Base-by-base conservation (phyloP, 305 asterid genomes). In the Vinca major region DNA sequence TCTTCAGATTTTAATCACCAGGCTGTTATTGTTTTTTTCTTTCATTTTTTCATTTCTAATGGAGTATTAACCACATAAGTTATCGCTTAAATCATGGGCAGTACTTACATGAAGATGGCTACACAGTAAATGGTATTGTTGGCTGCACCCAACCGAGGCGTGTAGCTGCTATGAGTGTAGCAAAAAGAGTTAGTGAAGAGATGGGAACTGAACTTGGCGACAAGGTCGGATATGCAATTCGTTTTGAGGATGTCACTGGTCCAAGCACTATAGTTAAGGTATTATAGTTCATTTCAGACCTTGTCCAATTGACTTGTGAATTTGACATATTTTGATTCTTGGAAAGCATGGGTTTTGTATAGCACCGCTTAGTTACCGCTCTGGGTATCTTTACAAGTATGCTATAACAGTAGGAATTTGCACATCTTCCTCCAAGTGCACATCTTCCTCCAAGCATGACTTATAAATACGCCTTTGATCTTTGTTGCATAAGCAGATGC, bases 81-180 rank as follows among this genome's bases (percentile, higher is more conserved):
- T 66, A 37, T 44, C 45, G 44, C 44, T 60, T 39, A n/a, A 45
- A 55, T n/a, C 60, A 20, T 33, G 21, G 10, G 56, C 94, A 94
- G 99, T 94, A 91, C 83, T 85, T 94, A 61, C 86, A 91, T 74
- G 99, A 94, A 77, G 98, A 88, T 81, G 95, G 82, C 50, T 94
- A 91, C 74, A 91, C 98, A 66, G 69, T 44, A 65, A 80, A 75
- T 63, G 91, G 95, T 56, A 76, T 86, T 36, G 89, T 91, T 74
- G 99, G 98, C 68, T 94, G 99, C 83, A 94, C 99, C 39, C 97
- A 94, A 76, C 99, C 99, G 45, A 89, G 99, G 79, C 98, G 99
- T 83, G 98, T 91, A 52, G 99, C 98, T 20, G 98, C 99, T 71
- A 94, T 94, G 99, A 91, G 99, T 67, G 98, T 91, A 67, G 98